phyloP scores from a whole-genome alignment of 139 green algal genomes.

The Auxenochlorella pyrenoidosa region DNA sequence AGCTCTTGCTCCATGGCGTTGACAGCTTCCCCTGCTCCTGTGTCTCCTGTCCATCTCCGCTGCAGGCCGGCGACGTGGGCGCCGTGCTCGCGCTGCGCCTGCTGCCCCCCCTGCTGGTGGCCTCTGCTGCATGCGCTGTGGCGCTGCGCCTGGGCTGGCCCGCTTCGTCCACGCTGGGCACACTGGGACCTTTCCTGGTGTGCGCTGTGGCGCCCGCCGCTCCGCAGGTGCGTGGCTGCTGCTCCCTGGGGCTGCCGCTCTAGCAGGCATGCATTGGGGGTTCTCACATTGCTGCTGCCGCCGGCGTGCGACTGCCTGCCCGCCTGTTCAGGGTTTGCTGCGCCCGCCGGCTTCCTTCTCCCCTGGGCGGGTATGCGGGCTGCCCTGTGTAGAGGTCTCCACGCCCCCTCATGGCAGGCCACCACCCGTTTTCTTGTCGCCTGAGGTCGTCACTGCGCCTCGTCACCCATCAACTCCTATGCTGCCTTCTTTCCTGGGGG shows the following conservation, averaged over 20 bases:
- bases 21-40: no score
- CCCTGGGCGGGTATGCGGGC: no score
- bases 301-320: background rate
- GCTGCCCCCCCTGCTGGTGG: slow-evolving; percentile 36
- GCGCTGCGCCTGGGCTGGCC: background rate
- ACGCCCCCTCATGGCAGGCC: no score
- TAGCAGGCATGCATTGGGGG: no score
- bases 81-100: slow-evolving; percentile 11
- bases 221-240: slow-evolving; percentile 23
- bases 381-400: no score
- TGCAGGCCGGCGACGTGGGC: slow-evolving; percentile 32
- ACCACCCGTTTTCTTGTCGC: no score
- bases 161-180: background rate
- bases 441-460: no score
- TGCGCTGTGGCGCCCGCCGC: slow-evolving; percentile 27
- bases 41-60: background rate
- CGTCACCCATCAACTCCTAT: no score
- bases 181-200: slow-evolving; percentile 32
- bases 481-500: no score
- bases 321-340: background rate
- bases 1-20: no score
- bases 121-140: background rate
- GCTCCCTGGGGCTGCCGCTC: background rate
- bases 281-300: no score
- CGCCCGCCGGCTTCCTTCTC: no score